phyloP scores from a whole-genome alignment of 2,329 filamentous ascomycete species.

The Diaporthe nobilis region DNA sequence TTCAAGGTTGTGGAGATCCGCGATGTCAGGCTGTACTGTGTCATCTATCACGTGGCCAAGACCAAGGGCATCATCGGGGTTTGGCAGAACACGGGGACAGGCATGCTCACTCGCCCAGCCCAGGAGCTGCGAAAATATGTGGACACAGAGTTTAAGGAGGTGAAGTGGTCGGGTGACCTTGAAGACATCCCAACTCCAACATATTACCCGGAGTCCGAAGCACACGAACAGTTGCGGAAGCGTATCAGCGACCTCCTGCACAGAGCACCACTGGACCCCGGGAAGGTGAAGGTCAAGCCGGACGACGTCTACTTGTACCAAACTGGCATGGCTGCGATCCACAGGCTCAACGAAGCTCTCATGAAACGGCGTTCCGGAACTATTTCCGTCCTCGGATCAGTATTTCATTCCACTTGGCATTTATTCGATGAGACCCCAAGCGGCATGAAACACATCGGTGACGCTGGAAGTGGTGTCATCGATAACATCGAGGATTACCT shows the following conservation, averaged over 20 bases:
- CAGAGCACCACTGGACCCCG: constrained; percentile 54
- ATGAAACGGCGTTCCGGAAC: constrained; percentile 51
- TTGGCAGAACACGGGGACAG: constrained; percentile 63
- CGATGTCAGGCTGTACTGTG: constrained; percentile 59
- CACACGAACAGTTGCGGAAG: constrained; percentile 55
- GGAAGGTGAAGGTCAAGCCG: constrained; percentile 45
- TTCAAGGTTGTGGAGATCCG: constrained; percentile 59
- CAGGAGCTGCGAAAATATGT: constrained; percentile 58
- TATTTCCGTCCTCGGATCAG: constrained; percentile 63
- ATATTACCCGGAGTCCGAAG: constrained; percentile 54
- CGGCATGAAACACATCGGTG: constrained; percentile 65
- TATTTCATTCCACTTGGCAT: constrained; percentile 65
- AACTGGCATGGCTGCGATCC: constrained; percentile 69
- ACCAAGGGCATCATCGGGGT: constrained; percentile 55
- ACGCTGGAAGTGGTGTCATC: constrained; percentile 54
- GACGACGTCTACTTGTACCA: constrained; percentile 67
- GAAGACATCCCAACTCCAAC: constrained; percentile 51
- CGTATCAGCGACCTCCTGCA: constrained; percentile 59
- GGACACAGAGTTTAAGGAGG: constrained; percentile 51
- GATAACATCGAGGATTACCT: constrained; percentile 62
- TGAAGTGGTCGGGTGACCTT: constrained; percentile 47
- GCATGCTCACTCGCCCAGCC: constrained; percentile 61
- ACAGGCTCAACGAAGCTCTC: constrained; percentile 57
- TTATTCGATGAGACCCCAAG: constrained; percentile 60
- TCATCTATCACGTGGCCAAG: constrained; percentile 56